Conservation (phyloP, 1,284 basidiomycete genomes). For the Cryptococcus sp. region DNA sequence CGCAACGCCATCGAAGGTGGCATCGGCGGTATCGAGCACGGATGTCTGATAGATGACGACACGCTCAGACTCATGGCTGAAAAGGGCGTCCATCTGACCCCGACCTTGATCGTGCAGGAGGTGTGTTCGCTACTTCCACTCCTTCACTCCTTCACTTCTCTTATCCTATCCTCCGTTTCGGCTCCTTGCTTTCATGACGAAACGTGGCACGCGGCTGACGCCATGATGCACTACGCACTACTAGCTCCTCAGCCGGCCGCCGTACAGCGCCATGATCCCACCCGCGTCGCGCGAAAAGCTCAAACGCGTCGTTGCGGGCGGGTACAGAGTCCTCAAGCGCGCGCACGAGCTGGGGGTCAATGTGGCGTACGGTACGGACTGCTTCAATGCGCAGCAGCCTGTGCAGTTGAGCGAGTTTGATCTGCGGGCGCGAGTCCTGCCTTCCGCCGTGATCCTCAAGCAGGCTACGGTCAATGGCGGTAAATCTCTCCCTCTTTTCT, state of each 20-base stretch:
- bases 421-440: conserved; percentile 53
- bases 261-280: conserved; percentile 29
- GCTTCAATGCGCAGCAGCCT: conserved; percentile 31
- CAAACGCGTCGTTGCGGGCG: conserved; percentile 24
- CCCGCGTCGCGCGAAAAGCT: conserved; percentile 28
- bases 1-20: conserved; percentile 38
- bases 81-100: conserved; percentile 55
- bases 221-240: not conserved
- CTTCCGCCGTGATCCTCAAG: conserved; percentile 52
- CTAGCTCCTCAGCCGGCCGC: conserved; percentile 25
- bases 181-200: too few species aligned
- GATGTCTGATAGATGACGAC: conserved; percentile 44
- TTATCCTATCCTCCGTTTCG: too few species aligned
- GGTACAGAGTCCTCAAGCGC: conserved; percentile 28
- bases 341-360: conserved; percentile 37
- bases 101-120: conserved; percentile 57
- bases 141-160: too few species aligned
- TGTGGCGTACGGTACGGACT: conserved; percentile 35
- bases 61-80: conserved; percentile 51
- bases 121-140: conserved; percentile 5
- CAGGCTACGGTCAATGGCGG: conserved; percentile 57
- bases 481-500: conserved; percentile 4
- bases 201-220: not conserved
- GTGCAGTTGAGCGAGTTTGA: conserved; percentile 48
- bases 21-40: conserved; percentile 57